Conservation (phyloP, 768 basidiomycete species). For the Collybiopsis luxurians region DNA sequence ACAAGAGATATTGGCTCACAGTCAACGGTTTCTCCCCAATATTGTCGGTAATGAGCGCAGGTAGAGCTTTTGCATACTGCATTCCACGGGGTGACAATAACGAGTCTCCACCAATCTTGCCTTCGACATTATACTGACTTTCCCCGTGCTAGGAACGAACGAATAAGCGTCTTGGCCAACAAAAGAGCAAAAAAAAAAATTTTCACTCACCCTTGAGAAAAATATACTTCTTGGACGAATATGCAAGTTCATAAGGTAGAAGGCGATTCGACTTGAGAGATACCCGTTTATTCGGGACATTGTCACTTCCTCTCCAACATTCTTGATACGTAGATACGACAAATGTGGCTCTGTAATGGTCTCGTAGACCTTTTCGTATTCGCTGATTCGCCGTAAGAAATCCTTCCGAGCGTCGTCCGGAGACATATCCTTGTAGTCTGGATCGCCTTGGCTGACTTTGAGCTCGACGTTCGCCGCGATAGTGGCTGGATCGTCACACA, state of each 20-base stretch:
- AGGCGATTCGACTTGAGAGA: constrained; percentile 93
- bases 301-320: constrained; percentile 89
- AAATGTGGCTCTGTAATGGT: constrained; percentile 90
- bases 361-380: constrained; percentile 95
- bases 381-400: constrained; percentile 86
- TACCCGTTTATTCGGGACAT: constrained; percentile 90
- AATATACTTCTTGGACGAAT: constrained; percentile 96
- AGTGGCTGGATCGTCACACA: constrained; percentile 90
- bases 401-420: constrained; percentile 84
- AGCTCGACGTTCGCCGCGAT: constrained; percentile 96
- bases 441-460: constrained; percentile 95
- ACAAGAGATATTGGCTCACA: constrained; percentile 38
- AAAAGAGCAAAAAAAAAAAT: constrained; percentile 9
- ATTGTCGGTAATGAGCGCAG: constrained; percentile 84
- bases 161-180: constrained; percentile 4
- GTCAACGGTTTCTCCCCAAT: constrained; percentile 88
- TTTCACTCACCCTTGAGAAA: constrained; percentile 75
- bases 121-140: constrained; percentile 94
- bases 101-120: constrained; percentile 98
- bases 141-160: constrained; percentile 85
- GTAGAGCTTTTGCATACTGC: constrained; percentile 83
- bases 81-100: constrained; percentile 79
- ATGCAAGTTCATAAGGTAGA: constrained; percentile 98
- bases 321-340: constrained; percentile 87
- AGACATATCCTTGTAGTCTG: constrained; percentile 91